A percentile compares a stretch with the other conserved stretches of the same genome.
Conservation (phyloP, 805 yeast species). For the Candida nonsorbophila region DNA sequence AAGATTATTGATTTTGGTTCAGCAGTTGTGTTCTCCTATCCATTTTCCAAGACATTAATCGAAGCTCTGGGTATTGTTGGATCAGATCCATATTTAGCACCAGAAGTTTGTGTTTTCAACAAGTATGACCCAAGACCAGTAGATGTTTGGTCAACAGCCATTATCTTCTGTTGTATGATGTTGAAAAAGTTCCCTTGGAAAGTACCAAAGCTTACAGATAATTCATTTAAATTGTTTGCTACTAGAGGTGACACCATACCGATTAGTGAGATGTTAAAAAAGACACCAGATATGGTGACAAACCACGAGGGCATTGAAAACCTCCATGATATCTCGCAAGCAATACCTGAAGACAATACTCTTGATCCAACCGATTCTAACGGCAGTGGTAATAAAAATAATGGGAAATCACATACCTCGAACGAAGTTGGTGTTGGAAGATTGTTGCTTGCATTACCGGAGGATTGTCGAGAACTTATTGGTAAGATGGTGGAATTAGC, state of each 20-base stretch:
- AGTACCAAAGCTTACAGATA: constrained; percentile 65
- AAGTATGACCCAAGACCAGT: constrained; percentile 72
- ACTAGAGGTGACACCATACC: constrained; percentile 50
- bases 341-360: constrained; percentile 1
- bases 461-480: constrained; percentile 60
- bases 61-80: constrained; percentile 77
- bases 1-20: constrained; percentile 81
- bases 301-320: constrained; percentile 11
- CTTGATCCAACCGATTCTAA: constrained; percentile 1
- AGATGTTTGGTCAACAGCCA: constrained; percentile 82
- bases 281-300: constrained; percentile 21
- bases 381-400: too few species aligned
- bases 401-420: constrained; percentile 56
- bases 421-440: constrained; percentile 68
- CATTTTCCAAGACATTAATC: constrained; percentile 55
- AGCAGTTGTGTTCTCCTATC: constrained; percentile 77
- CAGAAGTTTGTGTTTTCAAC: constrained; percentile 60
- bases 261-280: constrained; percentile 47
- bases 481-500: constrained; percentile 78
- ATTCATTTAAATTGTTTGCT: constrained; percentile 62
- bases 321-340: constrained; percentile 10
- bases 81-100: constrained; percentile 82
- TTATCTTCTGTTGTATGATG: constrained; percentile 83
- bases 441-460: constrained; percentile 64
- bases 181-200: constrained; percentile 85